Base-by-base conservation (phyloP, 2,329 filamentous ascomycete genomes). In the Curvularia sp. region DNA sequence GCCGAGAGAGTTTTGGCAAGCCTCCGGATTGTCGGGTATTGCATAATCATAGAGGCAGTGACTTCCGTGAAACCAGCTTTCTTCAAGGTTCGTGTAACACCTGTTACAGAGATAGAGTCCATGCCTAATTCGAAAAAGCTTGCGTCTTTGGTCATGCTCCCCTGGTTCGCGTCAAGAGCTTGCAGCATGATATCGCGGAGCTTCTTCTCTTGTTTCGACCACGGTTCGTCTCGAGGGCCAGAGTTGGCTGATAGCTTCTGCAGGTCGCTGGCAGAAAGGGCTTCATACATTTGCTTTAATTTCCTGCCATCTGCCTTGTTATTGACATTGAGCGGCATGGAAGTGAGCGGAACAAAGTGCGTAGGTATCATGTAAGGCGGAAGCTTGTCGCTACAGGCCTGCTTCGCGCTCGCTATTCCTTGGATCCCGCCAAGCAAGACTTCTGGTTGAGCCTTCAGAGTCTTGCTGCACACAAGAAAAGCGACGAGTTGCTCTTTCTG, bases 281-380 rank as follows among this genome's bases (percentile, higher is more conserved):
- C 78, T 9, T 84, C 77, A 69, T 94, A 97, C 1, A 96, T 77
- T 0, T 78, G 76, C 56, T 85, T 88, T 2, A 97, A 78, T 34
- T 82, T 81, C 69, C 90, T 94, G 6, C 83, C 82, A 68, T 97
- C 93, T 0, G 90, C 89, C 73, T 97, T 97, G 77, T 97, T 97
- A 74, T 97, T 97, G 6, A 90, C 81, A 1, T 92, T 96, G 0
- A 97, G 81, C 0, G 93, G 93, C 53, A 97, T 87, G 7, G 80
- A 82, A 0, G 87, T 83, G 7, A 97, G 78, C 3, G 84, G 85
- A 23, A 97, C 80, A 57, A 96, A 87, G 69, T 95, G 91, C 0
- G 92, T 93, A 0, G 93, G 94, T 1, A 97, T 86, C 93, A 97
- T 97, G 74, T 97, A 97, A 0, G 84, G 85, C 0, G 93, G 91